Percentiles rank a stretch among this genome's conserved stretches.
phyloP scores from a whole-genome alignment of 768 basidiomycete genomes.

The Hysterangium stoloniferum region DNA sequence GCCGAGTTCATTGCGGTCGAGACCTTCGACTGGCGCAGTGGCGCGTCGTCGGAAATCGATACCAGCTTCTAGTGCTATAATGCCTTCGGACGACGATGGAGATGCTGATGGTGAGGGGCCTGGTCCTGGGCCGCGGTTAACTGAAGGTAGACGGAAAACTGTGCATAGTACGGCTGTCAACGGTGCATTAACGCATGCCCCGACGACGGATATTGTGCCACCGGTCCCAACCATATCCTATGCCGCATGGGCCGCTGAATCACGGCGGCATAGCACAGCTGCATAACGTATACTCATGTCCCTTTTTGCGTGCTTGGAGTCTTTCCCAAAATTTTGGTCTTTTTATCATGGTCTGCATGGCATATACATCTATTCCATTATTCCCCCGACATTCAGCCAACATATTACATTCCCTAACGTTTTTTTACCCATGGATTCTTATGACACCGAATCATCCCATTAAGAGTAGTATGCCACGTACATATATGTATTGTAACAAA shows the following conservation, averaged over 20 bases:
- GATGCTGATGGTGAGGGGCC: constrained; percentile 31
- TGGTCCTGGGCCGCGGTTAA: constrained; percentile 18
- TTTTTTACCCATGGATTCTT: too few relatives aligned
- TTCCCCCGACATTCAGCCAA: too few relatives aligned
- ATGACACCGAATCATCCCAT: too few relatives aligned
- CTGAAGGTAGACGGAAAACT: constrained; percentile 20
- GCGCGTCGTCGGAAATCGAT: constrained; percentile 35
- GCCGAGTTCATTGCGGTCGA: constrained; percentile 22
- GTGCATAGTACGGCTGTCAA: constrained; percentile 30
- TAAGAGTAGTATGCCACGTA: too few relatives aligned
- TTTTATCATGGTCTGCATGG: too few relatives aligned
- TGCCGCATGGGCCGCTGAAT: constrained; percentile 38
- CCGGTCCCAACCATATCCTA: constrained; percentile 18
- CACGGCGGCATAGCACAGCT: constrained; percentile 60
- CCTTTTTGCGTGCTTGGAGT: too few relatives aligned
- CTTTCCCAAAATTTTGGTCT: too few relatives aligned
- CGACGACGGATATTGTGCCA: not conserved
- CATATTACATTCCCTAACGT: too few relatives aligned
- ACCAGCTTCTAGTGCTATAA: constrained; percentile 24
- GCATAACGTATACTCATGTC: too few relatives aligned
- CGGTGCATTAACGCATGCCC: not conserved
- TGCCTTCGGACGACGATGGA: constrained; percentile 16
- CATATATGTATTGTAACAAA: too few relatives aligned
- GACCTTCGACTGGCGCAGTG: constrained; percentile 9
- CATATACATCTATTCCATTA: too few relatives aligned